A percentile compares a stretch with the other conserved stretches of the same genome.
Conservation (phyloP, 768 basidiomycete genomes). For the Candolleomyces aberdarensis region DNA sequence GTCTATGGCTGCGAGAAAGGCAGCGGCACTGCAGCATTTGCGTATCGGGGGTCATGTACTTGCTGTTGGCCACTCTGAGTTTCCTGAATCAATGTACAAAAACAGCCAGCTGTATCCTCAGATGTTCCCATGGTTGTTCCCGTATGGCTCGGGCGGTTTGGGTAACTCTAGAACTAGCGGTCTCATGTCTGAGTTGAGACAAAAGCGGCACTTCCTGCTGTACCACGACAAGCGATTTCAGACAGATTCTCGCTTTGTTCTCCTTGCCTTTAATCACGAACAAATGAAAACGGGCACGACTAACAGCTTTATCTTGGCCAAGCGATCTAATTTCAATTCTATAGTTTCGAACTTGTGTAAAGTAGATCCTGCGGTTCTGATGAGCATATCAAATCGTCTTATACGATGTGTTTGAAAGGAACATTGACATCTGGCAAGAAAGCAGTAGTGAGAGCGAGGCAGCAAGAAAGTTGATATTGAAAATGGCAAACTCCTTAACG, state of each 20-base stretch:
- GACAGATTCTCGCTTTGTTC: no score
- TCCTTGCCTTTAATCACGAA: conserved; percentile 28
- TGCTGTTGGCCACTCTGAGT: conserved; percentile 19
- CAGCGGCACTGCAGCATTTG: conserved; percentile 25
- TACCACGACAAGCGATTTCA: conserved; percentile 34
- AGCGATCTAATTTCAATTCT: no score
- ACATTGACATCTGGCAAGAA: conserved; percentile 19
- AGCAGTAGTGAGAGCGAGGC: not conserved
- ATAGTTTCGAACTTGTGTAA: no score
- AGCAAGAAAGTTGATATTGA: not conserved
- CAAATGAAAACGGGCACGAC: no score
- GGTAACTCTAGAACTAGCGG: conserved; percentile 7
- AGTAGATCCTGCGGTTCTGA: no score
- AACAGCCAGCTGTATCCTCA: conserved; percentile 35
- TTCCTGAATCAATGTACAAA: conserved; percentile 23
- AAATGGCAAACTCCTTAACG: conserved; percentile 25
- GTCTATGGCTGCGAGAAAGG: conserved; percentile 13
- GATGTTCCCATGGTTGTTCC: conserved; percentile 43
- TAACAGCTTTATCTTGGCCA: no score
- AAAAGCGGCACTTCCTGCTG: conserved; percentile 25
- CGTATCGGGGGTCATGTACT: conserved; percentile 20
- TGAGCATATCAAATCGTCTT: conserved; percentile 37
- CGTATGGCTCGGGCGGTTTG: conserved; percentile 29
- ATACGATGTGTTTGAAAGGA: conserved; percentile 20
- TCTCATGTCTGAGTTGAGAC: conserved; percentile 14